Evolutionary conservation across 2,329 filamentous ascomycete genomes (phyloP).

Genomic region (Botrytis medusae): DNA sequence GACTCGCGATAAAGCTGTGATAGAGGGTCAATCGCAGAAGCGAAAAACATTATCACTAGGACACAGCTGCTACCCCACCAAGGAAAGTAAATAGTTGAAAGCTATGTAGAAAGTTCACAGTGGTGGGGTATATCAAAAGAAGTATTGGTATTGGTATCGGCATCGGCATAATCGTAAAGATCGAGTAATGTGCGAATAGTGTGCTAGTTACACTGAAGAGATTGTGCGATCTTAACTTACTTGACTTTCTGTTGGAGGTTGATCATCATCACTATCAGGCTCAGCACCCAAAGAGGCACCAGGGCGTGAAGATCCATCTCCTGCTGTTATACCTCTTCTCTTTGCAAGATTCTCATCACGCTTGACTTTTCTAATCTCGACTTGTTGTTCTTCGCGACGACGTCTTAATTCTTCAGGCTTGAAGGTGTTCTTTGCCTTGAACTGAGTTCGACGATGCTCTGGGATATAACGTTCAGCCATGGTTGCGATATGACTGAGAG

Average conservation of each 20-base stretch:
- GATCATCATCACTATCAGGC: slow-evolving; percentile 96
- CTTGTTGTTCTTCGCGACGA: slow-evolving; percentile 97
- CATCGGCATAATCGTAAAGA: background rate
- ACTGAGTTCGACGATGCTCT: slow-evolving; percentile 97
- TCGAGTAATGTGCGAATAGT: background rate
- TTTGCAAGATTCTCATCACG: slow-evolving; percentile 98
- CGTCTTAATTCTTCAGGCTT: slow-evolving; percentile 98
- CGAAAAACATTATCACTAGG: slow-evolving; percentile 36
- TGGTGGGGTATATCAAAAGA: slow-evolving; percentile 12
- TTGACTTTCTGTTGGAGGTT: slow-evolving; percentile 91
- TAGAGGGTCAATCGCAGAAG: slow-evolving; percentile 31
- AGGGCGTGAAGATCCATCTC: slow-evolving; percentile 67
- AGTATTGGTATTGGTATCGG: background rate
- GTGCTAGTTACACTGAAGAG: background rate
- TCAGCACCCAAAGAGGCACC: slow-evolving; percentile 83
- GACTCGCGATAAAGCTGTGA: slow-evolving; percentile 20
- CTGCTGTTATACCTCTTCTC: slow-evolving; percentile 86
- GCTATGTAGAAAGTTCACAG: background rate
- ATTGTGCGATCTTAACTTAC: slow-evolving; percentile 55
- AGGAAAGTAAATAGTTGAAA: slow-evolving; percentile 34
- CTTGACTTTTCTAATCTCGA: slow-evolving; percentile 98
- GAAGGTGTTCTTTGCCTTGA: slow-evolving; percentile 99
- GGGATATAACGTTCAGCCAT: slow-evolving; percentile 99
- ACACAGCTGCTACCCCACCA: slow-evolving; percentile 35
- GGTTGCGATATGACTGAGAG: slow-evolving; percentile 31